Conservation (phyloP, 2,329 filamentous ascomycete genomes). For the Diplocarpon rosae region DNA sequence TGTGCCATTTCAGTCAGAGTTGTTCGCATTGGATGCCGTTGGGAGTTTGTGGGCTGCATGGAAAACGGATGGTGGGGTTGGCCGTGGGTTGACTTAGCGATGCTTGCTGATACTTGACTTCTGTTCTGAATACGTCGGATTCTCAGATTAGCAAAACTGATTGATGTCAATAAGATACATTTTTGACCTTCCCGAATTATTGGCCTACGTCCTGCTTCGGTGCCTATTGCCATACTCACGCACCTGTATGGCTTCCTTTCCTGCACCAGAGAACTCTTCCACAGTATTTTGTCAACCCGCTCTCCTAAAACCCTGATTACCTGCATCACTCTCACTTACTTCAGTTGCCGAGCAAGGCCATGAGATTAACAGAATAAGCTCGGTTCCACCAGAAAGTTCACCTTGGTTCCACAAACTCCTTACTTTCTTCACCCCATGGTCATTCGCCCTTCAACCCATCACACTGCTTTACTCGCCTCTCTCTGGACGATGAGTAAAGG, state of each 20-base stretch:
- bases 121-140: conserved; percentile 8
- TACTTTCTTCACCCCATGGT: no score
- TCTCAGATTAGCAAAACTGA: conserved; percentile 12
- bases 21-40: conserved; percentile 2
- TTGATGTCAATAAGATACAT: neutral
- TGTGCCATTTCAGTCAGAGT: neutral
- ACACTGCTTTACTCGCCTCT: no score
- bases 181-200: neutral
- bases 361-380: no score
- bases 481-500: no score
- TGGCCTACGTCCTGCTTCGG: neutral
- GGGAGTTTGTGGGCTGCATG: conserved; percentile 2
- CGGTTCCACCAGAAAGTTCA: no score
- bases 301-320: no score
- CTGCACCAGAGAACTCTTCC: no score
- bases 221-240: neutral
- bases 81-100: neutral
- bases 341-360: no score
- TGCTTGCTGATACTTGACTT: conserved; percentile 9
- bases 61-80: conserved; percentile 3
- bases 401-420: no score
- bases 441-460: no score
- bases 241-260: neutral
- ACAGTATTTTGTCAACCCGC: no score
- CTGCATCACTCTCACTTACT: no score